These are phyloP conservation scores for Neurospora cerealis DNA, from an alignment of 495 filamentous ascomycete species.

Conservation along the genomic window DNA sequence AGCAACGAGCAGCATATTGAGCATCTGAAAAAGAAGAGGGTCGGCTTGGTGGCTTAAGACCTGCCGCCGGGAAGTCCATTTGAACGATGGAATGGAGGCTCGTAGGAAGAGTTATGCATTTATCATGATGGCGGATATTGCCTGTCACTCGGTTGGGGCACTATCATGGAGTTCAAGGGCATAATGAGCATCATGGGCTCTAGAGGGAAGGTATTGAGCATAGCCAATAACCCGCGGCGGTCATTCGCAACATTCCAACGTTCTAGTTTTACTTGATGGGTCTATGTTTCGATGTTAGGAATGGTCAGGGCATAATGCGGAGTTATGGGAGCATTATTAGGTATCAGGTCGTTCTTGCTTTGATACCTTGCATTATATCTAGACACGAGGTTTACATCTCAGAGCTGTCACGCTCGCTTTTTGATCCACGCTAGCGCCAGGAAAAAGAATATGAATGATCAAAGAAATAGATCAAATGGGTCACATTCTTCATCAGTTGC, in stretches of 20 bases:
- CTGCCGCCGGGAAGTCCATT: neutral
- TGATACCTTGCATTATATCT: neutral
- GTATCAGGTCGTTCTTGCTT: neutral
- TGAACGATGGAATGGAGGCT: neutral
- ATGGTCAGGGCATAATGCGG: neutral
- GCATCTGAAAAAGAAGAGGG: constrained; percentile 10
- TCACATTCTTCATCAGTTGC: neutral
- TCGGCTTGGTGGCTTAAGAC: constrained; percentile 8
- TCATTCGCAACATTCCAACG: neutral
- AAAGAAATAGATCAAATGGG: neutral
- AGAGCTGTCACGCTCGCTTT: neutral
- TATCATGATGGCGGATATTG: neutral
- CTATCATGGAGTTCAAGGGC: neutral
- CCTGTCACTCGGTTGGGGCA: neutral
- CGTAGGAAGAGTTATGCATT: neutral
- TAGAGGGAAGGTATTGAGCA: neutral
- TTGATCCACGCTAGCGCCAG: neutral
- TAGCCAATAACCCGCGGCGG: neutral
- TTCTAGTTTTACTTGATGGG: neutral
- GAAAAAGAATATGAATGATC: neutral
- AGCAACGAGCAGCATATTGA: constrained; percentile 26
- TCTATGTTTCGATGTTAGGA: neutral
- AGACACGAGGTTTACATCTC: neutral
- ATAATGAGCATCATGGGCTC: neutral
- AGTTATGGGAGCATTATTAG: neutral